Evolutionary conservation across 257 asterid genomes (phyloP).

Genomic region (Przewalskia tangutica): DNA sequence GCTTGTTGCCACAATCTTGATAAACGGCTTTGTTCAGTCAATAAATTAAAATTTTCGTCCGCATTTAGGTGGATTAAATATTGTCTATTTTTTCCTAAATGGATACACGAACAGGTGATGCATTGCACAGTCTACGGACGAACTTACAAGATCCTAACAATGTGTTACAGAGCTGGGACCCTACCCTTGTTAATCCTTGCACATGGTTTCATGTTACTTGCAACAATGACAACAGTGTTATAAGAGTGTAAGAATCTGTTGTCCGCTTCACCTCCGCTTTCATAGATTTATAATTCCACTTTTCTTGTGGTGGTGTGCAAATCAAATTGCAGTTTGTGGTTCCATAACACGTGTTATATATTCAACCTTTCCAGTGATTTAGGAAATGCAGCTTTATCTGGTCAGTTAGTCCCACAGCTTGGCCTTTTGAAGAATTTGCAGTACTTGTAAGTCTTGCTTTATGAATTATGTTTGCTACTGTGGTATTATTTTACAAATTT

Average conservation of each 20-base stretch:
- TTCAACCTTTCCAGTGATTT: conserved; percentile 53
- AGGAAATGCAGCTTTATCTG: conserved; percentile 96
- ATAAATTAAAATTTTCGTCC: neutral
- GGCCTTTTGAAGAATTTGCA: conserved; percentile 90
- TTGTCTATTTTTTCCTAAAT: conserved; percentile 1
- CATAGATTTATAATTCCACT: neutral
- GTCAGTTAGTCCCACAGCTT: conserved; percentile 88
- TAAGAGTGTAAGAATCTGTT: conserved; percentile 70
- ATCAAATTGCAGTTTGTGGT: no score
- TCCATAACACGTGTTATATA: neutral
- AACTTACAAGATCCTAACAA: conserved; percentile 85
- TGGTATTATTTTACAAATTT: neutral
- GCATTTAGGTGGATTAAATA: neutral
- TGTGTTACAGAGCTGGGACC: conserved; percentile 98
- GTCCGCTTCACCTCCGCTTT: neutral
- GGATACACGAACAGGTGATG: conserved; percentile 62
- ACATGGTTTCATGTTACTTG: conserved; percentile 99
- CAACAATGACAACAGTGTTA: conserved; percentile 94
- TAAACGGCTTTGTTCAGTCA: neutral
- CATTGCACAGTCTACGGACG: conserved; percentile 68
- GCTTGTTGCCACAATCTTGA: neutral
- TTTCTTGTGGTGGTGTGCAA: neutral
- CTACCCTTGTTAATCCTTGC: conserved; percentile 97
- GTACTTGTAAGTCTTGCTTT: conserved; percentile 55
- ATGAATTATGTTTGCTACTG: neutral